Evolutionary conservation across 805 yeast genomes (phyloP).

Genomic region (Metschnikowia orientalis): DNA sequence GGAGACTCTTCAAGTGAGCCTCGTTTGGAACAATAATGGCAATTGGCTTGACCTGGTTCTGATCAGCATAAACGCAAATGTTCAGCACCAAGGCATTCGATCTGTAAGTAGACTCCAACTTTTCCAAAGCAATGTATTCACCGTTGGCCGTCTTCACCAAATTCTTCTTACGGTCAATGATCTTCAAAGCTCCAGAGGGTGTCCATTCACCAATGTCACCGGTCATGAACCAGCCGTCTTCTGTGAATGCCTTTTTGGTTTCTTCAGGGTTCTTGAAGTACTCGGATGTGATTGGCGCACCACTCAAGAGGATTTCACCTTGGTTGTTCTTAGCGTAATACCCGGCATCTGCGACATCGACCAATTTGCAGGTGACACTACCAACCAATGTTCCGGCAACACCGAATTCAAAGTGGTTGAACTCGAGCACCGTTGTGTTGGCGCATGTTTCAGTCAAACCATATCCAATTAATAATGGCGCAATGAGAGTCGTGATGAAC

Average conservation of each 20-base stretch:
- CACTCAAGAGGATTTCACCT: constrained; percentile 85
- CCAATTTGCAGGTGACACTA: constrained; percentile 78
- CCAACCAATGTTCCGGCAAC: constrained; percentile 82
- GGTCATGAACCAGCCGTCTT: constrained; percentile 91
- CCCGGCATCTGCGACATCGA: constrained; percentile 89
- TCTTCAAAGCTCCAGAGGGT: constrained; percentile 65
- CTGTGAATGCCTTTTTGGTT: constrained; percentile 70
- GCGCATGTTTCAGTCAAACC: constrained; percentile 97
- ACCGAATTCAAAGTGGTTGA: constrained; percentile 62
- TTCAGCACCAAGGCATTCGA: constrained; percentile 72
- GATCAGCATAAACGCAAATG: constrained; percentile 92
- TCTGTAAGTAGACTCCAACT: constrained; percentile 86
- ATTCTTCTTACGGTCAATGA: constrained; percentile 94
- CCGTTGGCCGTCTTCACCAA: constrained; percentile 94
- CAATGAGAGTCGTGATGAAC: constrained; percentile 69
- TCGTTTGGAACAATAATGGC: constrained; percentile 87
- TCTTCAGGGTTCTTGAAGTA: constrained; percentile 83
- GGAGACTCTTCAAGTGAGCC: constrained; percentile 48
- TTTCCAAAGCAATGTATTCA: constrained; percentile 96
- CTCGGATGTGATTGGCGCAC: constrained; percentile 66
- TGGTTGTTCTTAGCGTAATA: constrained; percentile 85
- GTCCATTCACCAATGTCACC: constrained; percentile 98
- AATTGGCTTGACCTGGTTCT: constrained; percentile 80
- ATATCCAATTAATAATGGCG: constrained; percentile 89
- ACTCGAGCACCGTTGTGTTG: constrained; percentile 67